Base-by-base conservation (phyloP, 1,139 yeast species). In the Blastobotrys elegans region DNA sequence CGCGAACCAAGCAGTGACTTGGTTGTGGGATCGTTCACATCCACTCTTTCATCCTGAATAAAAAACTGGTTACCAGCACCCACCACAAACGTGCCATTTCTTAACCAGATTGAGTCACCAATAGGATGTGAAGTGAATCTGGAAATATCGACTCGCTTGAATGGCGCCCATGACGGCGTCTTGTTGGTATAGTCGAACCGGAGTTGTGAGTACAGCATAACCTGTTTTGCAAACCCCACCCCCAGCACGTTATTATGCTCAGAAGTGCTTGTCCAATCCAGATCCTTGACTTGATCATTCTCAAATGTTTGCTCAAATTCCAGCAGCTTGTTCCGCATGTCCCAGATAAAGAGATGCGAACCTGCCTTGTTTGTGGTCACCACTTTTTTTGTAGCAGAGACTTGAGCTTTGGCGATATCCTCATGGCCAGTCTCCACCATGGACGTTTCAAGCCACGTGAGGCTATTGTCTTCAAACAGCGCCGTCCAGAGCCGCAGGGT, bases 11-110 rank as follows among this genome's bases (percentile, higher is more conserved):
- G 56, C 40, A 60, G 53, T 45, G 69, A 66, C 40, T 69, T 66
- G 1, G 82, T 76, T 31, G 73, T 68, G 21, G 67, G 67, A 57
- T 79, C 83, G 42, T 69, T 69, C 17, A 75, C 67, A 67, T 87
- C 82, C 48, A 87, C 69, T 48, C 74, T 73, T 56, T 84, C 81
- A 60, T 88, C 95, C 52, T 85, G 87, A 44, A 89, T 75, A 58
- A 85, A 88, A 44, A 90, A 74, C 62, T 89, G 97, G 62, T 90
- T 90, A 0, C 97, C 97, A 18, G 94, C 75, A 4, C 94, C 97
- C 49, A 87, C 79, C 1, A 87, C 90, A 52, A 89, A 73, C 30
- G 80, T 76, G 0, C 95, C 96, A 56, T 82, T 80, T 48, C 77
- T 74, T 50, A 90, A 69, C 97, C 97, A 90, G 8, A 85, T 73